Conservation (phyloP, 2,329 filamentous ascomycete species). For the Ophiostoma ips region DNA sequence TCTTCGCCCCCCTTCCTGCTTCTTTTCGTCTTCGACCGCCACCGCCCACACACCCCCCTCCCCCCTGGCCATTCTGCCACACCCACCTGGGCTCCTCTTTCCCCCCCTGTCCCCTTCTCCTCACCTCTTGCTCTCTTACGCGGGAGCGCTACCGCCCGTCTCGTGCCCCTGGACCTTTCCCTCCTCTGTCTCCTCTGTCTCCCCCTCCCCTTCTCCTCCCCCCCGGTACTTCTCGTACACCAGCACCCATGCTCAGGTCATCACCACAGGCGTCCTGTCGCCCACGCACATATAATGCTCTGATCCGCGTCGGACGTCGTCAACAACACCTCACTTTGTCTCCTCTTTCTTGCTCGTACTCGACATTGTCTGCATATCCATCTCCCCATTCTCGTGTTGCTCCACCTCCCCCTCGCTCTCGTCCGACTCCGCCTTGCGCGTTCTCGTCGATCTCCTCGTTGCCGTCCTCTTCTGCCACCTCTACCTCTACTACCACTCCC, state of each 20-base stretch:
- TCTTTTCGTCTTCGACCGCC: constrained; percentile 7
- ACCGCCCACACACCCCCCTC: not conserved
- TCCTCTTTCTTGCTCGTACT: not conserved
- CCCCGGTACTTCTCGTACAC: not conserved
- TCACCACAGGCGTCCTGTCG: not conserved
- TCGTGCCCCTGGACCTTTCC: constrained; percentile 1
- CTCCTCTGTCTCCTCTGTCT: not conserved
- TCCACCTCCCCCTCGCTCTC: not conserved
- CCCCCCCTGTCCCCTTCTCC: not conserved
- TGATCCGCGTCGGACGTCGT: constrained; percentile 9
- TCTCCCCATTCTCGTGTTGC: not conserved
- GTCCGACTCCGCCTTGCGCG: constrained; percentile 4
- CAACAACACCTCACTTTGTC: not conserved
- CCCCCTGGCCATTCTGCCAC: not conserved
- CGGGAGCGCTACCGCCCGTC: not conserved
- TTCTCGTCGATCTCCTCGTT: not conserved
- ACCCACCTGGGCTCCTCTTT: no score
- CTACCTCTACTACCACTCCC: not conserved
- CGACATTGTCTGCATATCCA: not conserved
- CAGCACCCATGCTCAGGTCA: constrained; percentile 1
- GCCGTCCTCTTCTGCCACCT: not conserved
- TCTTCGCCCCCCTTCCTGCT: not conserved
- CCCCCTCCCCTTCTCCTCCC: not conserved
- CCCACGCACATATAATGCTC: constrained; percentile 12
- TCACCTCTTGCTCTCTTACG: not conserved